These are phyloP conservation scores for Eutrema heterophyllum DNA, from an alignment of 345 rosid genomes.

Conservation along the genomic window DNA sequence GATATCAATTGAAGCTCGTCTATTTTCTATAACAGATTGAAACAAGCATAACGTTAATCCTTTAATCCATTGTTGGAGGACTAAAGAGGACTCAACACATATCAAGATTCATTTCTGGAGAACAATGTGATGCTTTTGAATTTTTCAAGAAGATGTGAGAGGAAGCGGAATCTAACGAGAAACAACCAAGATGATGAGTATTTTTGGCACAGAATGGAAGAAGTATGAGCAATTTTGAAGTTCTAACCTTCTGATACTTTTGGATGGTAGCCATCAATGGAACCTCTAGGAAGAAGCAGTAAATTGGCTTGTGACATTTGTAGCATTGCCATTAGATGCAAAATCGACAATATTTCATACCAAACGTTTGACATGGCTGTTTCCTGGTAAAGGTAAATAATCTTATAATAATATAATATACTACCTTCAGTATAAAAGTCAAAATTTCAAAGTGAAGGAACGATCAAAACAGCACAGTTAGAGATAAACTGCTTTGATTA, in stretches of 20 bases:
- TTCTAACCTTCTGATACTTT: conserved; percentile 96
- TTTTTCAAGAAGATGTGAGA: background rate
- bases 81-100: background rate
- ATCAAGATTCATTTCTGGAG: background rate
- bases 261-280: conserved; percentile 72
- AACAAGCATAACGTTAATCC: background rate
- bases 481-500: conserved; percentile 5
- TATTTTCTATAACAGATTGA: conserved; percentile 49
- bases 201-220: background rate
- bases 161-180: background rate
- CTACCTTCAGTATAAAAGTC: background rate
- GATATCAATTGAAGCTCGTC: conserved; percentile 77
- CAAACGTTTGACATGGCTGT: conserved; percentile 81
- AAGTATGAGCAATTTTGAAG: conserved; percentile 18
- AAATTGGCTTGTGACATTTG: conserved; percentile 83
- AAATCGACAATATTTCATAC: conserved; percentile 91
- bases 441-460: background rate
- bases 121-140: background rate
- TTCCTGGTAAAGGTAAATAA: conserved; percentile 60
- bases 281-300: conserved; percentile 88
- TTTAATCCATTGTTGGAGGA: background rate
- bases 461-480: background rate
- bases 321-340: conserved; percentile 97
- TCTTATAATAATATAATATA: too few species aligned
- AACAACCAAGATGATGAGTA: background rate